A percentile compares a stretch with the other conserved stretches of the same genome.
phyloP scores from a whole-genome alignment of 2,329 filamentous ascomycete species.

The Juglanconis sp. region DNA sequence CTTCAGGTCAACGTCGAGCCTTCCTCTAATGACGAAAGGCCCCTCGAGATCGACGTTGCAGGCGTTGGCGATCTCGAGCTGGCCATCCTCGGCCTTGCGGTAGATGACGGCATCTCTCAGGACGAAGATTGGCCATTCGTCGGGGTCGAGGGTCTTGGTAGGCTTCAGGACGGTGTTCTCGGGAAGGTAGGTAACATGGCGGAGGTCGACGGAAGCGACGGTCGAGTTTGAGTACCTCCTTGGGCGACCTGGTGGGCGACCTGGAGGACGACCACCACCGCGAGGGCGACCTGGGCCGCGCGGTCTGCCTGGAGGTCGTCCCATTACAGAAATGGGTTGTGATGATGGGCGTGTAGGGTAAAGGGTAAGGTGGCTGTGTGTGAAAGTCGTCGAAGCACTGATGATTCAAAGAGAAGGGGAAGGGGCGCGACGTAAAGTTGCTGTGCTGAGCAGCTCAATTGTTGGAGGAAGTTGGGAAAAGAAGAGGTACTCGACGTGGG shows the following conservation, averaged over 20 bases:
- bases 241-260: constrained; percentile 18
- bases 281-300: constrained; percentile 7
- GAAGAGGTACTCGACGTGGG: no score
- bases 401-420: neutral
- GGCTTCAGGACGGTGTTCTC: constrained; percentile 37
- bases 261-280: constrained; percentile 20
- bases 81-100: constrained; percentile 41
- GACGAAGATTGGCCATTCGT: constrained; percentile 61
- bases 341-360: neutral
- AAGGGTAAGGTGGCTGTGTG: no score
- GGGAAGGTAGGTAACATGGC: constrained; percentile 28
- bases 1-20: constrained; percentile 45
- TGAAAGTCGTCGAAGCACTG: neutral
- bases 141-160: constrained; percentile 30
- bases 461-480: no score
- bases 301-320: constrained; percentile 4
- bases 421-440: neutral
- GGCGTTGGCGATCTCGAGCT: constrained; percentile 52
- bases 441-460: no score
- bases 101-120: constrained; percentile 61
- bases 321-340: neutral
- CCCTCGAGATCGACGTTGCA: constrained; percentile 58
- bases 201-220: constrained; percentile 39
- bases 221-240: constrained; percentile 44
- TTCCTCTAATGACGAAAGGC: constrained; percentile 60